Conservation (phyloP, 352 stramenopile species). For the Phytophthora cactorum region DNA sequence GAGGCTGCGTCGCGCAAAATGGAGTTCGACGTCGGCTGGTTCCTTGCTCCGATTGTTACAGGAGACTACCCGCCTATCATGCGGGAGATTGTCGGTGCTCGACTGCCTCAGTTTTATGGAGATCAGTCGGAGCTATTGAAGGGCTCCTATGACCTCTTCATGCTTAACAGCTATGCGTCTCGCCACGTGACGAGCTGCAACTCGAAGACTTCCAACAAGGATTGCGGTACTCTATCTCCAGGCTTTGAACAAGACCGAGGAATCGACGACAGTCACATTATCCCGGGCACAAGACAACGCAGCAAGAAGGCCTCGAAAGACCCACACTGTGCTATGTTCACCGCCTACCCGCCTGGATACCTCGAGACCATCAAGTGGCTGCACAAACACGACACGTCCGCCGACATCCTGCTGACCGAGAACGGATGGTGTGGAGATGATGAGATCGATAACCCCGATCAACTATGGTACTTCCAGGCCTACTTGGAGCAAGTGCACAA, state of each 20-base stretch:
- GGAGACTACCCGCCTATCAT: slow-evolving; percentile 94
- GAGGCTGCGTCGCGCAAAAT: slow-evolving; percentile 82
- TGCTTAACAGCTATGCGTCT: no score
- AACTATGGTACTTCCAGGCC: slow-evolving; percentile 40
- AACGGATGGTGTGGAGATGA: slow-evolving; percentile 66
- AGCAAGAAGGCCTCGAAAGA: slow-evolving; percentile 13
- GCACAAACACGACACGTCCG: slow-evolving; percentile 45
- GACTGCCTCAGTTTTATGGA: no score
- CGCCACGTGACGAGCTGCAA: no score
- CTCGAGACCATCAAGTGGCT: slow-evolving; percentile 60
- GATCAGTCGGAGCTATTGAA: no score
- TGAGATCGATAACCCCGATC: slow-evolving; percentile 56
- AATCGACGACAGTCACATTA: no score
- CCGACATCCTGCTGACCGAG: slow-evolving; percentile 57
- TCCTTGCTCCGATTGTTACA: slow-evolving; percentile 87
- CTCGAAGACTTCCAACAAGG: no score
- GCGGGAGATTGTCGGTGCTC: no score
- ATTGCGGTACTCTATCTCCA: no score
- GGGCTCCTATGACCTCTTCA: slow-evolving; percentile 94
- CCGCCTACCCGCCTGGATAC: slow-evolving; percentile 58
- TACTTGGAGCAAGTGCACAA: slow-evolving; percentile 55
- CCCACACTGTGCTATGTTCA: slow-evolving; percentile 48
- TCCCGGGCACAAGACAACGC: slow-evolving; percentile 9
- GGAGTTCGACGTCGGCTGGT: slow-evolving; percentile 92
- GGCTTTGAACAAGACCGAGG: no score